Percentiles rank a stretch among this genome's conserved stretches.
Evolutionary conservation across 768 basidiomycete genomes (phyloP).

Genomic region (Glaciozyma martinii): DNA sequence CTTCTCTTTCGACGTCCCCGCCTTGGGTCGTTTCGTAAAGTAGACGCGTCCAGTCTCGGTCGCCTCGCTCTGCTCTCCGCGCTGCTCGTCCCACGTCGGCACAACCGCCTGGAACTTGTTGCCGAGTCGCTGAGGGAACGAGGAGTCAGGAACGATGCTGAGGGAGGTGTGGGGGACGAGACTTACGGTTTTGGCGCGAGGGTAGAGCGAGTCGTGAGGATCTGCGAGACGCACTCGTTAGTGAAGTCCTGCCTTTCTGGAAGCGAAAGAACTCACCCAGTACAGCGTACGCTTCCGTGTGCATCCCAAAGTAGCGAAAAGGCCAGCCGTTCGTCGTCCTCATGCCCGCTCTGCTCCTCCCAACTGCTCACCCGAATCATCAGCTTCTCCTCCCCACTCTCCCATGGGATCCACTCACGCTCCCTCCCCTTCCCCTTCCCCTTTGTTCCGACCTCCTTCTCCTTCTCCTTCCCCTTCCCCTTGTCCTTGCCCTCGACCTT

Average conservation of each 20-base stretch:
- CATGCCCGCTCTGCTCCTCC: neutral
- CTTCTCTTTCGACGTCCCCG: neutral
- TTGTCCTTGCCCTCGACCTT: neutral
- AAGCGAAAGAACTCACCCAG: slow-evolving; percentile 15
- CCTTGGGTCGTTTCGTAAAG: slow-evolving; percentile 3
- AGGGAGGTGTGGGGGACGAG: neutral
- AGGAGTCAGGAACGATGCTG: neutral
- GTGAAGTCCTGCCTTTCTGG: neutral
- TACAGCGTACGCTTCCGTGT: slow-evolving; percentile 26
- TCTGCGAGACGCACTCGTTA: slow-evolving; percentile 46
- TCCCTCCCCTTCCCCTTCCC: slow-evolving; percentile 22
- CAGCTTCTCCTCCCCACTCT: neutral
- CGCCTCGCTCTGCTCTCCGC: neutral
- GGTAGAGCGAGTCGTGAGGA: slow-evolving; percentile 93
- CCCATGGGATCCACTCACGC: neutral
- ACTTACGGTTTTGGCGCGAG: slow-evolving; percentile 63
- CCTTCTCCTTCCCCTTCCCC: slow-evolving; percentile 6
- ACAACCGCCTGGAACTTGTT: slow-evolving; percentile 30
- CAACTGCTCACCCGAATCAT: neutral
- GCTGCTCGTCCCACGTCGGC: slow-evolving; percentile 22
- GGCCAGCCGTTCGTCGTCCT: slow-evolving; percentile 57
- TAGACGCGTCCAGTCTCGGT: slow-evolving; percentile 5
- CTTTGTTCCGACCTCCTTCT: slow-evolving; percentile 15
- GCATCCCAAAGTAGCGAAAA: slow-evolving; percentile 70
- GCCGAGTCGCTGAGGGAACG: slow-evolving; percentile 22